Conservation (phyloP, 148 eudicot species). For the Arctostaphylos glauca region DNA sequence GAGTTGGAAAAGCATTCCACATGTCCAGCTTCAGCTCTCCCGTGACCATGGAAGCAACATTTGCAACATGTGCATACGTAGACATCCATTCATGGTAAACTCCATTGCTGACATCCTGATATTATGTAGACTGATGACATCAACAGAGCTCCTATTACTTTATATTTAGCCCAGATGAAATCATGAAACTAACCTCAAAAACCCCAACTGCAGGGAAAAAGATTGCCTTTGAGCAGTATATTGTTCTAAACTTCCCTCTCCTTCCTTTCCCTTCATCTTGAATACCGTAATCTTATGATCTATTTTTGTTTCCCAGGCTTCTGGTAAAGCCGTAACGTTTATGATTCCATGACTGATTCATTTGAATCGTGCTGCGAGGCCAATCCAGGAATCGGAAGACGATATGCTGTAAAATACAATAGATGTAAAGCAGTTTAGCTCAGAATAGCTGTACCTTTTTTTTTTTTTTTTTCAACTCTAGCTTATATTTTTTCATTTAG, state of each 20-base stretch:
- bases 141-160: neutral
- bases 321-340: slow-evolving; percentile 16
- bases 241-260: too few species aligned
- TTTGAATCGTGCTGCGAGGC: neutral
- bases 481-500: neutral
- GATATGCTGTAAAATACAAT: neutral
- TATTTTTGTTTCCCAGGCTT: slow-evolving; percentile 15
- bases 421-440: neutral
- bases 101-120: neutral
- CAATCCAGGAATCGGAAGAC: neutral
- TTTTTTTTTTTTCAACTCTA: neutral
- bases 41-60: slow-evolving; percentile 44
- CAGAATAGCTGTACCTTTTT: neutral
- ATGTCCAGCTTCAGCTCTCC: slow-evolving; percentile 70
- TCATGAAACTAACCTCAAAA: too few species aligned
- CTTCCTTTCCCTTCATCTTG: neutral
- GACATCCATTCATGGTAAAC: slow-evolving; percentile 69
- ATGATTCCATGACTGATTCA: slow-evolving; percentile 2
- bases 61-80: slow-evolving; percentile 49
- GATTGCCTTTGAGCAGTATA: neutral
- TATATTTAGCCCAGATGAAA: too few species aligned
- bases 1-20: slow-evolving; percentile 89
- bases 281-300: neutral
- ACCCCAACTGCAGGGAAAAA: too few species aligned
- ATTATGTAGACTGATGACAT: neutral